Evolutionary conservation across 192 early-diverging fungal genomes (phyloP), one percentile per base, ranked within the genome.

Genomic region (Linnemannia hyalina): DNA sequence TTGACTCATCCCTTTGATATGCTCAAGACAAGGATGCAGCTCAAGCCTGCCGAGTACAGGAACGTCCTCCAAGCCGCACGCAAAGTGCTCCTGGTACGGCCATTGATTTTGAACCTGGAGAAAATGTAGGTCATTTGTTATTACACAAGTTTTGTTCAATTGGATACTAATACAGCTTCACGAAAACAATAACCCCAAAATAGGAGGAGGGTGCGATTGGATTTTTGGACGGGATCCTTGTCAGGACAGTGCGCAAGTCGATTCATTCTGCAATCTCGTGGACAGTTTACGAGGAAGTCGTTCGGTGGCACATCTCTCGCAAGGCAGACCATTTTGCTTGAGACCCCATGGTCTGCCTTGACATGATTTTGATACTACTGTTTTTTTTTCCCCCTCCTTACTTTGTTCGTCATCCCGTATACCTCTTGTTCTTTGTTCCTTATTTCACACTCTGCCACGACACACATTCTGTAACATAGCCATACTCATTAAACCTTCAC

Each of bases 1-100:
- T 68, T 96, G 47, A 99, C 98, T 1, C 96, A 99, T 76, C 98
- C 98, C 10, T 99, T 99, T 85, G 98, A 99, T 74, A 92, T 98
- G 92, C 87, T 97, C 63, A 97, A 97, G 79, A 99, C 98, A 26
- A 91, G 97, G 26, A 96, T 99, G 91, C 98, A 99, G 78, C 88
- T 99, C 44, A 94, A 95, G 42, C 97, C 97, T 47, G 72, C 76
- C 5, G 90, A 93, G 52, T 97, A 98, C 86, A 81, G 68, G 70
- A 93, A 92, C 36, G 80, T 89, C 13, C 80, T 87, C 32, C 89
- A 90, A 52, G 87, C 88, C 0, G 90, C 91, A 15, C 76, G 76
- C 32, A 91, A 91, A 78, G 88, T 94, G 0, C 77, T 90, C 13
- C 36, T 71, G 86, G 93, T 93, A 90, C 80, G 87, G 15, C 26